Evolutionary conservation across 495 filamentous ascomycete genomes (phyloP).

Genomic region (Lasiosphaeria ovina): DNA sequence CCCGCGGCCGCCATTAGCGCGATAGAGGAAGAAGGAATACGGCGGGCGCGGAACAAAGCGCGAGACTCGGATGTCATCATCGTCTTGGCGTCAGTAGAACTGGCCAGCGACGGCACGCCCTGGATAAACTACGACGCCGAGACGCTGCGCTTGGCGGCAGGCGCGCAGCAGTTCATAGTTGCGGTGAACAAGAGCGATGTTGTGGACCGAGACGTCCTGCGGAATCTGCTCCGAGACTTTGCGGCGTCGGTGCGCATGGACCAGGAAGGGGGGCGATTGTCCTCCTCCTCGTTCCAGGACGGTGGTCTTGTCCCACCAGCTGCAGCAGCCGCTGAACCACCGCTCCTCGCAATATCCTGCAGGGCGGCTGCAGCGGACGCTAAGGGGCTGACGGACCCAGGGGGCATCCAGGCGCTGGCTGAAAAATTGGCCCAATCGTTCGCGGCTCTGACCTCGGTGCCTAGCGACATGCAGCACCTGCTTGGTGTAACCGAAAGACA

Average conservation of each 20-base stretch:
- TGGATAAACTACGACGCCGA: slow-evolving; percentile 47
- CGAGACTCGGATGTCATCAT: slow-evolving; percentile 83
- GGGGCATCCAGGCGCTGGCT: slow-evolving; percentile 67
- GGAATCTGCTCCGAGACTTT: slow-evolving; percentile 32
- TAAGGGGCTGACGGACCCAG: slow-evolving; percentile 51
- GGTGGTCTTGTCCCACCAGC: too few species aligned
- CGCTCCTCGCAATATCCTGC: slow-evolving; percentile 65
- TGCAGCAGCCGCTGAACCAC: too few species aligned
- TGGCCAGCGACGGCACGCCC: slow-evolving; percentile 30
- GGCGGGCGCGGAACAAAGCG: slow-evolving; percentile 76
- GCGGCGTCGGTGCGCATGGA: slow-evolving; percentile 22
- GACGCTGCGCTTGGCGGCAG: slow-evolving; percentile 46
- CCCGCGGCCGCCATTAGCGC: slow-evolving; percentile 52
- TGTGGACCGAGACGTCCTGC: slow-evolving; percentile 34
- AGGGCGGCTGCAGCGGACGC: slow-evolving; percentile 29
- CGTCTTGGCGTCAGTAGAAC: slow-evolving; percentile 70
- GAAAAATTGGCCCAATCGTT: slow-evolving; percentile 67
- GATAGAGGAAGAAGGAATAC: slow-evolving; percentile 88
- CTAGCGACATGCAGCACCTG: slow-evolving; percentile 67
- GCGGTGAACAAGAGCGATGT: slow-evolving; percentile 83
- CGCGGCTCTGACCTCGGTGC: slow-evolving; percentile 64
- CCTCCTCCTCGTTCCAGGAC: too few species aligned
- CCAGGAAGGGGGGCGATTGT: slow-evolving; percentile 14
- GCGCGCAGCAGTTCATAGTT: slow-evolving; percentile 62
- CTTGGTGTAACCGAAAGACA: slow-evolving; percentile 90